These are phyloP conservation scores for Penicillium occitanis DNA, from an alignment of 2,329 filamentous ascomycete genomes.

Conservation along the genomic window DNA sequence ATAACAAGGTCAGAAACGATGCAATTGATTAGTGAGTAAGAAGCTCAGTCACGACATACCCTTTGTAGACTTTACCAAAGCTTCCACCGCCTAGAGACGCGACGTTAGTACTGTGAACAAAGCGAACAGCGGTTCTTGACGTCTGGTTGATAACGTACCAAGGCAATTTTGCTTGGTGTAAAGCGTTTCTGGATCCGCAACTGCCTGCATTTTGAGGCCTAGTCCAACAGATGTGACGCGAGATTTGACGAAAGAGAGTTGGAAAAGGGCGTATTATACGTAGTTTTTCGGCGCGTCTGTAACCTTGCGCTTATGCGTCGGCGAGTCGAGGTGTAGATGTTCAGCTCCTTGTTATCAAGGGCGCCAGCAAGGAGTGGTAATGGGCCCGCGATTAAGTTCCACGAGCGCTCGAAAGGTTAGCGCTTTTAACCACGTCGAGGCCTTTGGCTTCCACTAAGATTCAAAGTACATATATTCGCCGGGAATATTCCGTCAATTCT, in stretches of 20 bases:
- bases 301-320: background rate
- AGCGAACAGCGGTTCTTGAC: background rate
- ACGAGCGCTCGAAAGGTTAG: background rate
- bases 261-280: background rate
- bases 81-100: slow-evolving; percentile 74
- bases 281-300: background rate
- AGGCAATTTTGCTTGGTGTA: slow-evolving; percentile 94
- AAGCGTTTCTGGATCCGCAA: slow-evolving; percentile 80
- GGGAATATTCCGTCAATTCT: background rate
- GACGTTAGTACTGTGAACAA: background rate
- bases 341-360: slow-evolving; percentile 21
- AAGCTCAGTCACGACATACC: slow-evolving; percentile 54
- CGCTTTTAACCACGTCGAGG: background rate
- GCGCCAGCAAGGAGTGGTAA: slow-evolving; percentile 20
- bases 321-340: background rate
- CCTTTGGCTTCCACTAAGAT: background rate
- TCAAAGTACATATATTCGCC: background rate
- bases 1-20: slow-evolving; percentile 5
- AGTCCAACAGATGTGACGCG: background rate
- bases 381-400: background rate
- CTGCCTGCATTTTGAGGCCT: slow-evolving; percentile 45
- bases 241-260: background rate
- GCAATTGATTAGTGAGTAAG: background rate
- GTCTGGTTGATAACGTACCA: slow-evolving; percentile 52
- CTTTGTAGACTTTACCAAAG: slow-evolving; percentile 98